Evolutionary conservation across 2,329 filamentous ascomycete species (phyloP), one percentile per base, ranked within the genome.

Genomic region (Ceratocystis albifundus): DNA sequence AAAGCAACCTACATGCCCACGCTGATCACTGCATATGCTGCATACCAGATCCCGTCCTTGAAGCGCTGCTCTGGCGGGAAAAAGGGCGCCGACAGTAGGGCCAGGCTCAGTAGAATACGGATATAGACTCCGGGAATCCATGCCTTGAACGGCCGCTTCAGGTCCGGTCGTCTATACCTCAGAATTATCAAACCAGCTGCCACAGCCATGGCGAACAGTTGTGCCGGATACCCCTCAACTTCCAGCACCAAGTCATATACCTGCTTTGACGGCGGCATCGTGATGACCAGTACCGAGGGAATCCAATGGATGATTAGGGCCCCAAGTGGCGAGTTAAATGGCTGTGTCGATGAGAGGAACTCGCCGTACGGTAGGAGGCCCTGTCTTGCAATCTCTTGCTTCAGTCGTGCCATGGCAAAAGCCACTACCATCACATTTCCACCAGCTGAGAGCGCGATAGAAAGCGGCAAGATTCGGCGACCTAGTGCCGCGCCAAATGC

Each of bases 351-450:
- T 0, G 87, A 84, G 0, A 89, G 75, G 0, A 82, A 68, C 5
- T 77, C 76, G 0, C 85, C 80, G 66, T 81, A 88, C 0, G 88
- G 87, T 0, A 90, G 77, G 66, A 90, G 84, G 0, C 88, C 87
- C 71, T 88, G 85, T 20, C 86, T 79, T 1, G 87, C 87, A 65
- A 90, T 84, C 72, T 90, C 87, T 71, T 89, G 86, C 70, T 89
- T 89, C 1, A 88, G 74, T 1, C 87, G 82, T 4, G 86, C 82
- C 84, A 86, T 74, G 0, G 85, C 80, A 72, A 89, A 90, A 0
- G 84, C 84, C 1, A 88, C 85, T 0, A 88, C 85, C 80, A 90
- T 85, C 15, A 90, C 86, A 71, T 90, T 90, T 0, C 87, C 88
- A 1, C 80, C 82, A 0, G 85, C 86, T 0, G 85, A 88, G 28